Conservation (phyloP, 2,329 filamentous ascomycete species). For the Ophiocordyceps robertsii region DNA sequence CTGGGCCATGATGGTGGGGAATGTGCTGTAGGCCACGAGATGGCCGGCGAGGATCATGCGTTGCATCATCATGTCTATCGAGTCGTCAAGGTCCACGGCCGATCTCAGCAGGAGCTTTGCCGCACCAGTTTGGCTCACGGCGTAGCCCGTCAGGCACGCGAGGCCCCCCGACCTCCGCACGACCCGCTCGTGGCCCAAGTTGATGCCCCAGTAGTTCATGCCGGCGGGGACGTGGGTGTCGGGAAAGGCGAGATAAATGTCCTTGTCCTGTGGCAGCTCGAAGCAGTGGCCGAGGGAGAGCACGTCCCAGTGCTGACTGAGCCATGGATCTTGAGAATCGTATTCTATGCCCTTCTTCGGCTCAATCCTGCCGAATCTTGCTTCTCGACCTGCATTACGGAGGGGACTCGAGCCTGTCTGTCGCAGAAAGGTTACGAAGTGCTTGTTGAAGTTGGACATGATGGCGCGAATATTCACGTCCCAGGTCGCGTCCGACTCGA, state of each 20-base stretch:
- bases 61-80: conserved; percentile 13
- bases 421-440: not conserved
- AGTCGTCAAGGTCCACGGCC: conserved; percentile 9
- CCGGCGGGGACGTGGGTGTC: conserved; percentile 7
- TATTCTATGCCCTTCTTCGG: not conserved
- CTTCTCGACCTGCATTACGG: not conserved
- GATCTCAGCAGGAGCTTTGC: conserved; percentile 11
- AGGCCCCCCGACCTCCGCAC: conserved; percentile 9
- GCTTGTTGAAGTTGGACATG: conserved; percentile 9
- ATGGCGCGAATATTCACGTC: conserved; percentile 12
- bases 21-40: conserved; percentile 10
- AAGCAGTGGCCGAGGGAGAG: conserved; percentile 1
- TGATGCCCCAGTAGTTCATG: conserved; percentile 6
- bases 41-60: conserved; percentile 8
- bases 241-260: conserved; percentile 5
- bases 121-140: conserved; percentile 13
- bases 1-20: conserved; percentile 12
- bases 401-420: not conserved
- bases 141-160: conserved; percentile 14
- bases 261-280: not conserved
- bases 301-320: not conserved
- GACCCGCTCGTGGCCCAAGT: conserved; percentile 10
- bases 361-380: not conserved
- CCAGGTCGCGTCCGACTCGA: conserved; percentile 16
- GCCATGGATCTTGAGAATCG: conserved; percentile 1